Conservation (phyloP, 2,329 filamentous ascomycete species). For the Basipetospora chlamydospora region DNA sequence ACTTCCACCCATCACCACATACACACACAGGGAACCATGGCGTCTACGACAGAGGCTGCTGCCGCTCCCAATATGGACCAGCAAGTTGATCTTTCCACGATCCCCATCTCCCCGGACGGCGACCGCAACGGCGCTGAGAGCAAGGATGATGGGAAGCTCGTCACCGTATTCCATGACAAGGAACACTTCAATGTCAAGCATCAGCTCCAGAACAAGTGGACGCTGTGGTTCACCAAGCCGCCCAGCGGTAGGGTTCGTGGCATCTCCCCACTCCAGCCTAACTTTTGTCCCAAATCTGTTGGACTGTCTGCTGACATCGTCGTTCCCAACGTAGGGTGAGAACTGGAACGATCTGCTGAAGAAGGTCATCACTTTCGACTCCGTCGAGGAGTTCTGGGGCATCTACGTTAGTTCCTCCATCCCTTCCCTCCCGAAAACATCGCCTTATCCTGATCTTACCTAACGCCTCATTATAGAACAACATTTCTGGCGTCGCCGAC, state of each 20-base stretch:
- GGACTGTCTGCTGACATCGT: slow-evolving; percentile 11
- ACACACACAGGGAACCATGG: slow-evolving; percentile 15
- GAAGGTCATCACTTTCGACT: slow-evolving; percentile 97
- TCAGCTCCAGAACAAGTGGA: slow-evolving; percentile 94
- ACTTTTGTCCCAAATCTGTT: no score
- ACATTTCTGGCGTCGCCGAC: slow-evolving; percentile 91
- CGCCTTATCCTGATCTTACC: slow-evolving; percentile 7
- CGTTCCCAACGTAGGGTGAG: slow-evolving; percentile 55
- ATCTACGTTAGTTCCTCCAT: slow-evolving; percentile 85
- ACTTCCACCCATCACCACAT: not conserved
- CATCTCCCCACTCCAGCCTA: no score
- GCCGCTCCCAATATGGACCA: slow-evolving; percentile 23
- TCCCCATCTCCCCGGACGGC: slow-evolving; percentile 51
- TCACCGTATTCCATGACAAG: slow-evolving; percentile 96
- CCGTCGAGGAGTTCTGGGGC: slow-evolving; percentile 98
- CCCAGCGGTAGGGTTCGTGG: slow-evolving; percentile 73
- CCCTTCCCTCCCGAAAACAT: slow-evolving; percentile 6
- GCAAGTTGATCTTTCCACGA: slow-evolving; percentile 54
- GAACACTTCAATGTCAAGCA: slow-evolving; percentile 99
- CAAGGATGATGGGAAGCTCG: slow-evolving; percentile 43
- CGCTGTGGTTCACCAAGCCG: slow-evolving; percentile 98
- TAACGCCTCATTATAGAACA: no score
- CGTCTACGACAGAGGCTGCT: slow-evolving; percentile 15
- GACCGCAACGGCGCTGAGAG: slow-evolving; percentile 32
- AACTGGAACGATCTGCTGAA: slow-evolving; percentile 98